Conservation (phyloP, 306 rosid species). For the Malus domestica region ASM211411v1 NC_041789.1:1121501-1122000, state of each 20-base stretch:
- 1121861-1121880: slow-evolving; percentile 15
- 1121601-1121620: background rate
- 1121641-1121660: slow-evolving; percentile 15
- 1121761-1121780: slow-evolving; percentile 1
- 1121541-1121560: background rate
- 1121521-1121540: slow-evolving; percentile 62
- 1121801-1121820: slow-evolving; percentile 20
- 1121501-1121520: slow-evolving; percentile 60
- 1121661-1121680: background rate
- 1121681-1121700: slow-evolving; percentile 2
- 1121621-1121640: slow-evolving; percentile 47
- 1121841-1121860: background rate
- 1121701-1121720: slow-evolving; percentile 25
- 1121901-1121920: slow-evolving; percentile 22
- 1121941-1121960: slow-evolving; percentile 37
- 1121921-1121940: slow-evolving; percentile 35
- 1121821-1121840: slow-evolving; percentile 27
- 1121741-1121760: slow-evolving; percentile 1
- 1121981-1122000: slow-evolving; percentile 58
- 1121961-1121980: slow-evolving; percentile 89
- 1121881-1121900: slow-evolving; percentile 37
- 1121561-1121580: background rate
- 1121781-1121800: slow-evolving; percentile 17
- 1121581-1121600: background rate
- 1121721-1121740: slow-evolving; percentile 56